Conservation (phyloP, 202 grass and related monocot genomes). For the Carex sylvatica region DNA sequence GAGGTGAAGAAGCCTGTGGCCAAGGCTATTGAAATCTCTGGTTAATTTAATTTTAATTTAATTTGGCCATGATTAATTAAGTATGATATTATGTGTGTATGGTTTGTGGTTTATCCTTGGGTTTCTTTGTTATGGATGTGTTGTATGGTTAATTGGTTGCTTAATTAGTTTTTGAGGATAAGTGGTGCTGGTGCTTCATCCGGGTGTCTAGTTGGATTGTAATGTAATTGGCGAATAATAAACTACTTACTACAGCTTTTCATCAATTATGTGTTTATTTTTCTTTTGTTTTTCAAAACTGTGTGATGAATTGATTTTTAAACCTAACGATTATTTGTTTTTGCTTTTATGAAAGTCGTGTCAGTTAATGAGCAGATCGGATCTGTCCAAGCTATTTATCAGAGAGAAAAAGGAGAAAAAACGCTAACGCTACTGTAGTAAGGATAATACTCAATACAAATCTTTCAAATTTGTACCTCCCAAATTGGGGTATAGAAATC, state of each 20-base stretch:
- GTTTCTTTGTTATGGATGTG: not conserved
- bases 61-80: not conserved
- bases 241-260: not conserved
- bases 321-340: too few relatives aligned
- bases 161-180: too few relatives aligned
- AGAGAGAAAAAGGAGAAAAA: too few relatives aligned
- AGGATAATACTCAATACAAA: too few relatives aligned
- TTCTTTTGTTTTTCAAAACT: not conserved
- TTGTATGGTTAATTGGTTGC: too few relatives aligned
- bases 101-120: not conserved
- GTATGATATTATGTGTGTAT: not conserved
- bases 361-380: too few relatives aligned
- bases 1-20: constrained; percentile 34
- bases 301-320: not conserved
- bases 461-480: too few relatives aligned
- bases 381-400: too few relatives aligned
- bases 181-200: not conserved
- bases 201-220: not conserved
- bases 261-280: not conserved
- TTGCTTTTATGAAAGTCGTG: too few relatives aligned
- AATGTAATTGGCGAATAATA: not conserved
- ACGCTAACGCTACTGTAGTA: too few relatives aligned
- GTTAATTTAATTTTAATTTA: not conserved
- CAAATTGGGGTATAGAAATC: too few relatives aligned
- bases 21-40: constrained; percentile 45